Evolutionary conservation across 2,329 filamentous ascomycete species (phyloP), one percentile per base, ranked within the genome.

Genomic region (Colletotrichum tropicale): DNA sequence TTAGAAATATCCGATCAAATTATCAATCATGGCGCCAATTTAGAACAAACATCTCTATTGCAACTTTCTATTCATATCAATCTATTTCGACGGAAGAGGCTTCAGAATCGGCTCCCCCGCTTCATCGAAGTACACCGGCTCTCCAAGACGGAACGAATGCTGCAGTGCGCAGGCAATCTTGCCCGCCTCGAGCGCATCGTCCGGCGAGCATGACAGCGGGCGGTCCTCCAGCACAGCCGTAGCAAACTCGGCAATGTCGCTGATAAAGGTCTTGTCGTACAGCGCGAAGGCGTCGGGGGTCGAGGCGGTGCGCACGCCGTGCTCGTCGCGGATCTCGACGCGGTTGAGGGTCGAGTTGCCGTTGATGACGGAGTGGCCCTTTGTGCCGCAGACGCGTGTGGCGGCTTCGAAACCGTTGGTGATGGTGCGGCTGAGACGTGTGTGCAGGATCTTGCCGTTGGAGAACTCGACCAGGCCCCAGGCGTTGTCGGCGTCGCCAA

Each of bases 381-480:
- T 83, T n/a, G 83, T 52, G 0, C 43, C 43, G 43, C 43, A 52
- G 43, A 52, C 43, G 43, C 43, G 43, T 0, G 43, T 21, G 84
- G 66, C 83, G 83, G 3, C 79, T 71, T 85, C 84, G 58, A 83
- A 83, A 43, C 83, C 84, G 70, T 83, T 82, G 12, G 83, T 81
- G 77, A 83, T 80, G 36, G 82, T 85, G 67, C 83, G 82, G 34
- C 82, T 82, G 64, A 81, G 78, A 78, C 83, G 81, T 34, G 81
- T 79, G 55, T 81, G 82, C 9, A 83, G 80, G 34, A 84, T 80
- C 75, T 84, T 84, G 26, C 83, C 83, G 70, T 82, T 83, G 78
- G 81, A 78, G 78, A 84, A 85, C 75, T 85, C 84, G 12, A 85
- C 81, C 9, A 84, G 76, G 5, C 79, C 83, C 70, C 83, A 80